Evolutionary conservation across 164 flowering plant genomes (phyloP).

Genomic region (Taxillus chinensis): DNA sequence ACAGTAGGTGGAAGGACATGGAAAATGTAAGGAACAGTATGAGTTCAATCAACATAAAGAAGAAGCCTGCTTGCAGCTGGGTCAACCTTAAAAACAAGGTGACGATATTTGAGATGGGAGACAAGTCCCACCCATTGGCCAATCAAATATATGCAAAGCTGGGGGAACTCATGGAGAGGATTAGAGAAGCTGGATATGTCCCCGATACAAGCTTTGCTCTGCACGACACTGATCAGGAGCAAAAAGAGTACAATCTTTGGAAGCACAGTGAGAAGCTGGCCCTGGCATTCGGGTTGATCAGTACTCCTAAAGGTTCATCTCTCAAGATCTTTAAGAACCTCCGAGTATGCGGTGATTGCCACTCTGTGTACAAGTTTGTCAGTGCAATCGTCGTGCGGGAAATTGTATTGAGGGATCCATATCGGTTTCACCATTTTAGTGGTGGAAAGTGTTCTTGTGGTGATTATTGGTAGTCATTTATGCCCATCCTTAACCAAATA

Average conservation of each 20-base stretch:
- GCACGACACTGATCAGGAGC: constrained; percentile 83
- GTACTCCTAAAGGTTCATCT: constrained; percentile 36
- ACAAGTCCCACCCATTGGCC: constrained; percentile 41
- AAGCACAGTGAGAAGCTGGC: constrained; percentile 78
- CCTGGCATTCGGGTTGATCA: constrained; percentile 62
- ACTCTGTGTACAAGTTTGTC: constrained; percentile 59
- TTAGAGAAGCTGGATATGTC: constrained; percentile 64
- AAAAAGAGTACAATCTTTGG: constrained; percentile 81
- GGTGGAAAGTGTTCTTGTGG: constrained; percentile 69
- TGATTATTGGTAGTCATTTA: constrained; percentile 57
- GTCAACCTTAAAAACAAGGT: constrained; percentile 48
- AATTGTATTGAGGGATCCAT: constrained; percentile 65
- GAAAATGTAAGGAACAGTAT: constrained; percentile 46
- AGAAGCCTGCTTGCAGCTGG: constrained; percentile 81
- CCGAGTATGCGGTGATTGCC: constrained; percentile 88
- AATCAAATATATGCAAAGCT: constrained; percentile 40
- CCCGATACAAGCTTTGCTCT: constrained; percentile 67
- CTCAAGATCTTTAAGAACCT: constrained; percentile 73
- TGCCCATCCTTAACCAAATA: background rate
- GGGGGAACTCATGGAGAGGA: constrained; percentile 43
- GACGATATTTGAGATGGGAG: constrained; percentile 65
- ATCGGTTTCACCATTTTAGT: constrained; percentile 72
- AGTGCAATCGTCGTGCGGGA: constrained; percentile 30
- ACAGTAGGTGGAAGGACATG: constrained; percentile 64
- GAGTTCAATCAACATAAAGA: constrained; percentile 45